Evolutionary conservation across 352 stramenopile species (phyloP), one percentile per base, ranked within the genome.

Genomic region (Pythium aquatile): DNA sequence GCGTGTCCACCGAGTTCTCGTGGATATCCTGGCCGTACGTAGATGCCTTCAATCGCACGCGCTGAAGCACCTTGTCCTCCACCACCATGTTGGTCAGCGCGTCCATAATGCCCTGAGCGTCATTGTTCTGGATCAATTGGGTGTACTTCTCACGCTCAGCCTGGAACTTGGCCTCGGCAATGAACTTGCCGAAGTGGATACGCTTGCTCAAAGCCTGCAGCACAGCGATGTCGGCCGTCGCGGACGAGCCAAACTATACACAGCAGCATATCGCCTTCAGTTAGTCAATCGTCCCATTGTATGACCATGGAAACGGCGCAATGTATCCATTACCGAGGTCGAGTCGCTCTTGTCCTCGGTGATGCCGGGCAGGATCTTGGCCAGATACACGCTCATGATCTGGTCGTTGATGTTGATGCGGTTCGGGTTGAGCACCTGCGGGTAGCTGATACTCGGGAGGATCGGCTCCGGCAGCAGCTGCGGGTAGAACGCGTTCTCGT

Each of bases 181-280:
- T 98, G 75, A 99, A 99, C 70, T 99, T 99, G 53, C 97, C 97
- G 62, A 98, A 99, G 72, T 99, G 97, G 63, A 99, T 97, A 65
- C 97, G 88, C 72, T 98, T 97, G 65, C 86, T 98, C 17, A 99
- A 76, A 29, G 97, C 97, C 68, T 99, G 96, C 29, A 99, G 71
- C 33, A 97, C 88, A 0, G 91, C 84, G 68, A 98, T 97, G 54
- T 99, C 94, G 0, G 83, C 87, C 30, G 84, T 93, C 17, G 83
- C 81, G 2, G 87, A 78, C 32, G 87, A 96, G n/a, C 87, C 87
- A 70, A 83, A 93, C 83, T 94, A 55, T 63, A 33, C 20, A 24
- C 20, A 24, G 32, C 32, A 35, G 32, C 32, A 35, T 5, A 35
- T 35, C 20, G 20, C 20, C 20, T 24, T 24, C 30, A 55, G 49